Base-by-base conservation (phyloP, 2,329 filamentous ascomycete genomes). In the Hypoxylon sp. region DNA sequence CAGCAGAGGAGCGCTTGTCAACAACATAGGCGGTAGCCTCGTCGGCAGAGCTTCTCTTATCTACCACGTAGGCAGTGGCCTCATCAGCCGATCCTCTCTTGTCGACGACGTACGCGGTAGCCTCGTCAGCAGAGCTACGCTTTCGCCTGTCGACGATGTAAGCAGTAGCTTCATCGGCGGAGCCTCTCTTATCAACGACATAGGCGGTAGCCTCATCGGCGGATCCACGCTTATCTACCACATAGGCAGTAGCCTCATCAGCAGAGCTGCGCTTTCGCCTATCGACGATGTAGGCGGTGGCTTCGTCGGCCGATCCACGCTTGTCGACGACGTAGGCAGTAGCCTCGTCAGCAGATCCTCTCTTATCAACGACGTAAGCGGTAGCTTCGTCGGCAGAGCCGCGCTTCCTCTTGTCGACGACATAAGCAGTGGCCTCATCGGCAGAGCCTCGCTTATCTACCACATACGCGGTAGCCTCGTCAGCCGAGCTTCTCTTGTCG, bases 351-450 rank as follows among this genome's bases (percentile, higher is more conserved):
- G 45, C 45, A 17, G 21, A 25, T 25, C 45, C 21, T 25, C 45
- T 25, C 25, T 52, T 52, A 11, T 51, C 49, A 21, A 34, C 30
- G 28, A 51, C 28, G 7, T 51, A 51, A 19, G 17, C 49, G n/a
- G 49, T 51, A 28, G 49, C 49, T 11, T 51, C 49, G 21, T 51
- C 49, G 25, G 49, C 49, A 51, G 46, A 49, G 46, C 25, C 46
- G 23, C 46, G 46, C 46, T 34, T 51, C 13, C 28, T 19, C 23
- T 51, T 51, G 17, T 52, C 49, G 3, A 38, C 32, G 49, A 52
- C 30, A 14, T 52, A 52, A 21, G 19, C 49, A 21, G 49, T 52
- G 17, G 49, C 49, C 23, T 52, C 49, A 19, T 52, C 49, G 13
- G 49, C 49, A 50, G 46, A 50, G 30, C 19, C 14, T 13, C 49